These are phyloP conservation scores for Plantago lanceolata DNA, from an alignment of 305 asterid species.

Conservation along the genomic window DNA sequence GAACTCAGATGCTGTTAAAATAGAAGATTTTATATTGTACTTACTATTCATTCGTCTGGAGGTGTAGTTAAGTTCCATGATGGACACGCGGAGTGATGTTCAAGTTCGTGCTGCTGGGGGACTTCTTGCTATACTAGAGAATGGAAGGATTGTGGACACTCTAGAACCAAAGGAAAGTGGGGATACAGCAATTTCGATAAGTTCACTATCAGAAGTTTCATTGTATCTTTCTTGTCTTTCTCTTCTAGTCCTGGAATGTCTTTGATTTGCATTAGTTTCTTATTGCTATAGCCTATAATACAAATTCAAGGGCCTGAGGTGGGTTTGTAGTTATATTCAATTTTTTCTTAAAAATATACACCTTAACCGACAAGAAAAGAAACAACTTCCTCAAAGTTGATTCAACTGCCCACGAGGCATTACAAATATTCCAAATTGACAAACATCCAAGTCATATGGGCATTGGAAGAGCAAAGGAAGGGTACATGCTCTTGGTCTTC, in stretches of 20 bases:
- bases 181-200: conserved; percentile 65
- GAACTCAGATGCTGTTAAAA: no score
- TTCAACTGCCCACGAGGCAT: conserved; percentile 83
- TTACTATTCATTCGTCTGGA: conserved; percentile 21
- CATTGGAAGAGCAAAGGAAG: conserved; percentile 98
- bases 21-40: conserved; percentile 2
- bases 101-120: conserved; percentile 98
- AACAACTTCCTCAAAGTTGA: conserved; percentile 90
- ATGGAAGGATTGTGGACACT: conserved; percentile 75
- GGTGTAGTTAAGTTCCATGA: conserved; percentile 89
- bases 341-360: conserved; percentile 12
- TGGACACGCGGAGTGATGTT: conserved; percentile 82
- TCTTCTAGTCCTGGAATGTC: conserved; percentile 19
- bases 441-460: conserved; percentile 99
- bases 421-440: conserved; percentile 93
- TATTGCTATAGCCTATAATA: conserved; percentile 10
- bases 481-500: conserved; percentile 45
- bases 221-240: conserved; percentile 57
- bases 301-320: neutral
- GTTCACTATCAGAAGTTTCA: conserved; percentile 68
- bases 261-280: conserved; percentile 15
- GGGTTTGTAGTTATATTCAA: neutral
- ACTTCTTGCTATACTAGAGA: conserved; percentile 90
- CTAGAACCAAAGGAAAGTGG: conserved; percentile 68
- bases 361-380: conserved; percentile 54